Base-by-base conservation (phyloP, 225 moss, liverwort and hornwort genomes). In the Neckera pumila region DNA sequence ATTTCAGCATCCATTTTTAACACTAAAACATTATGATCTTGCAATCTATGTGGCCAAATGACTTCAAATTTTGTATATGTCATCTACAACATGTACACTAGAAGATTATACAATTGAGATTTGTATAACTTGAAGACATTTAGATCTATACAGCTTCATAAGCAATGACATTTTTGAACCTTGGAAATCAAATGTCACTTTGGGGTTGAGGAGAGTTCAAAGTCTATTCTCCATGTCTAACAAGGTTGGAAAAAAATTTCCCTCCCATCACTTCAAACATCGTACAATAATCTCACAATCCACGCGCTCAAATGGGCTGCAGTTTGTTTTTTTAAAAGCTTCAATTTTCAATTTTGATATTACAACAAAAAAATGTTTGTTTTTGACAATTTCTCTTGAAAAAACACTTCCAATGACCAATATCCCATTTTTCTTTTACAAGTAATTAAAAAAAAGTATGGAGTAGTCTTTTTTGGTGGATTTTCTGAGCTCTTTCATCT, bases 241-340 rank as follows among this genome's bases (percentile, higher is more conserved):
- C 2, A 51, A 34, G 8, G 13, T 34, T 76, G 33, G 13, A 51
- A 75, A 31, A 49, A 30, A 5, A 1, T 7, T 2, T 2, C 19
- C 17, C 1, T 6, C 17, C 16, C 4, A 4, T 7, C 22, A 4
- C 25, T 21, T 76, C 34, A 33, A 34, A 34, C 8, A 0, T 8
- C 22, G 1, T 21, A 49, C 13, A 49, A 3, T 49, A 51, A 34
- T 34, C 5, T 13, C 0, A 0, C 14, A 76, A 36, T 76, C 14
- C 2, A 53, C 0, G 2, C 0, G 0, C 9, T 2, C 22, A 53
- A 53, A 53, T 34, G 36, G 23, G 3, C 22, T 36, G 0, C 21
- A 34, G 2, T 34, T 14, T 38, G 11, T 45, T 45, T 8, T 47
- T 47, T 47, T n/a, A 6, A 20, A 17, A 20, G 2, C 25, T 23